Conservation (phyloP, 1,284 basidiomycete genomes). For the Cystobasidium pallidum region DNA sequence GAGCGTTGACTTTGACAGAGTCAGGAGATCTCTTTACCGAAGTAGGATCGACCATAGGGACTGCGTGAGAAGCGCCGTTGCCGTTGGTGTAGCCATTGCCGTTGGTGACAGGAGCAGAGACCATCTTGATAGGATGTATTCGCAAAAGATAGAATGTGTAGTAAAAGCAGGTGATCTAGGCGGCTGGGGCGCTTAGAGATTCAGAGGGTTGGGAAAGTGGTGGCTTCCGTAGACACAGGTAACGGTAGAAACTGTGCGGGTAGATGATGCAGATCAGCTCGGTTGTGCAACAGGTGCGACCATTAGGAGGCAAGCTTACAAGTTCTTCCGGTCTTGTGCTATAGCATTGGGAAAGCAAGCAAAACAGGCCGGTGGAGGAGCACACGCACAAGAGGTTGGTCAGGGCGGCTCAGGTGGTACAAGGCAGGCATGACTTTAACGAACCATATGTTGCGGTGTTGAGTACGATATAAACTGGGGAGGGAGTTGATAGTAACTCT, state of each 20-base stretch:
- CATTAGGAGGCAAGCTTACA: conserved; percentile 21
- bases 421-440: not conserved
- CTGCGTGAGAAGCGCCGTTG: conserved; percentile 49
- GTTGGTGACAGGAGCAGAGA: conserved; percentile 32
- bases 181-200: conserved; percentile 18
- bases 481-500: not conserved
- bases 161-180: conserved; percentile 7
- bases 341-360: too few species aligned
- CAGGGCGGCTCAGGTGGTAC: not conserved
- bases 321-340: conserved; percentile 46
- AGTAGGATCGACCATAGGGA: conserved; percentile 74
- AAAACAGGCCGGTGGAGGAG: not conserved
- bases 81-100: conserved; percentile 45
- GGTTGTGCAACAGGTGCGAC: too few species aligned
- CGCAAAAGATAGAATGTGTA: not conserved
- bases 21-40: conserved; percentile 71
- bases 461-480: not conserved
- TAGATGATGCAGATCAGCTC: too few species aligned
- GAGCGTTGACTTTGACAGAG: conserved; percentile 79
- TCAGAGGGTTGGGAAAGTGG: conserved; percentile 41
- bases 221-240: conserved; percentile 38
- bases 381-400: not conserved
- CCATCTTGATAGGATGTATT: conserved; percentile 17
- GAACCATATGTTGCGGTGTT: conserved; percentile 18
- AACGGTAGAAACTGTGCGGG: conserved; percentile 33